Evolutionary conservation across 371 early-diverging fungal genomes (phyloP), one percentile per base, ranked within the genome.

Genomic region (Funneliformis caledonium): DNA sequence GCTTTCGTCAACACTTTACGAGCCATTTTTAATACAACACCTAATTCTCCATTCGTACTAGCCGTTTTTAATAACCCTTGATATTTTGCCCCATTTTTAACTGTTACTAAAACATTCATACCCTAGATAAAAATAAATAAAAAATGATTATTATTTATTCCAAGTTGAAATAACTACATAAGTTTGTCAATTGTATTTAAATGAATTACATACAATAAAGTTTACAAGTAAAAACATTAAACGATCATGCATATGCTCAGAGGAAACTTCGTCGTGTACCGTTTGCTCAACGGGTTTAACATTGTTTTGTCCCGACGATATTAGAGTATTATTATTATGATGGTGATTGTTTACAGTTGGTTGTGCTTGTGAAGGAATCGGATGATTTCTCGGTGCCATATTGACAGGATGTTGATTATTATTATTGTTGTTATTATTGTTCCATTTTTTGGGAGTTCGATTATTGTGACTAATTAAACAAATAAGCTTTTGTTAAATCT

Each of bases 61-160:
- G 93, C 91, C 9, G 94, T 90, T 72, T 94, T 93, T 80, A 95
- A 90, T 14, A 97, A 85, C 2, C 97, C 97, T 81, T 91, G 91
- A 81, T 91, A 96, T 68, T 87, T 88, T 61, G 88, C 83, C 4
- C 95, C 95, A 59, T 89, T 87, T 65, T 88, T 90, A 16, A 93
- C 89, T 0, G 87, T 88, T 31, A 94, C 92, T 76, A 89, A 87
- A 22, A 96, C 95, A 42, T 86, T 85, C 64, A 88, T 86, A n/a
- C 97, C 97, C 94, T 95, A 83, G 67, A 52, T 68, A 19, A 8
- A 14, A 59, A 7, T 61, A 67, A 78, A 64, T 43, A 31, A 14
- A 19, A 5, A 33, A 26, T 31, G 8, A 31, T 65, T 16, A 68
- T 42, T 16, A 68, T 2, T 43, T 68, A 31, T 67, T 16, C 42